Evolutionary conservation across 352 stramenopile genomes (phyloP).

Genomic region (Globisporangium sylvaticum): DNA sequence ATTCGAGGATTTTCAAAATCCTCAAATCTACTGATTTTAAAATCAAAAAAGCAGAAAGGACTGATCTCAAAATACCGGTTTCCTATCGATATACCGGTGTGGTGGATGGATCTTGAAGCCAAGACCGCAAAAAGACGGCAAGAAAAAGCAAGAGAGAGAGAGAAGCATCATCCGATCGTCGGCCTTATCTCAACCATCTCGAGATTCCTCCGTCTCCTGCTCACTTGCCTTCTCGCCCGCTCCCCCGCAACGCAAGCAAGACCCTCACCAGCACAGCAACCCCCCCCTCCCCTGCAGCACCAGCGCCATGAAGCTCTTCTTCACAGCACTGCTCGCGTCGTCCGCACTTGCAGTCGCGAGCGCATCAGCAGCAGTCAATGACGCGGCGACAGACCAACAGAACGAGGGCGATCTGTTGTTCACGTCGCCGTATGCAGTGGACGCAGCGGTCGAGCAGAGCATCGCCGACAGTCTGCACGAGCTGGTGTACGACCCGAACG

Average conservation of each 20-base stretch:
- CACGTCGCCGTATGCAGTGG: neutral
- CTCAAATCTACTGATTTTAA: too few relatives aligned
- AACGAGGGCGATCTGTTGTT: neutral
- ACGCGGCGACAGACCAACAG: neutral
- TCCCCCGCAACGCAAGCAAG: neutral
- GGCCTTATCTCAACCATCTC: neutral
- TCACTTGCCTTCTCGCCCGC: neutral
- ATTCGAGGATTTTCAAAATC: too few relatives aligned
- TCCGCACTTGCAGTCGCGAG: neutral
- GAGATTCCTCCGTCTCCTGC: neutral
- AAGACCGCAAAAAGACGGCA: neutral
- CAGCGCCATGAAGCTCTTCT: constrained; percentile 1
- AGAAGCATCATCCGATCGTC: neutral
- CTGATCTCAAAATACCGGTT: neutral
- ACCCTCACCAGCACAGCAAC: too few relatives aligned
- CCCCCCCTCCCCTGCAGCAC: too few relatives aligned
- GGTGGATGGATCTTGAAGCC: neutral
- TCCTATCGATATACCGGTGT: neutral
- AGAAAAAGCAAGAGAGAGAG: neutral
- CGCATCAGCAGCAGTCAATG: neutral
- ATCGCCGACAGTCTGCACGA: constrained; percentile 10
- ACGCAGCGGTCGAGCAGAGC: constrained; percentile 3
- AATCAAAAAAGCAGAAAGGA: too few relatives aligned
- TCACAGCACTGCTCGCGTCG: neutral
- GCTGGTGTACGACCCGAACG: constrained; percentile 31